These are phyloP conservation scores for Dendrothele bispora DNA, from an alignment of 768 basidiomycete genomes.

Conservation along the genomic window DNA sequence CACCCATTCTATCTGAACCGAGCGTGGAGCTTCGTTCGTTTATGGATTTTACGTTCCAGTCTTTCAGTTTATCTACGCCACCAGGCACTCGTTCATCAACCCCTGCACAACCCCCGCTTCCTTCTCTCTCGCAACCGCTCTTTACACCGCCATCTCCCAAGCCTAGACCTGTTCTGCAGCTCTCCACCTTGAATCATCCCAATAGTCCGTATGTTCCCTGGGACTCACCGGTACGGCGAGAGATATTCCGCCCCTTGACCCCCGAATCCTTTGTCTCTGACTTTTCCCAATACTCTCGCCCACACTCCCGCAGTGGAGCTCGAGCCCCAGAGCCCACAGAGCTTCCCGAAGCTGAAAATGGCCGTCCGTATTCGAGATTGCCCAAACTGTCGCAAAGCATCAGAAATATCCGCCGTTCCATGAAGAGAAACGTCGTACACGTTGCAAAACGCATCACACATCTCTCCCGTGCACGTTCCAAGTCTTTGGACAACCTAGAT, in stretches of 20 bases:
- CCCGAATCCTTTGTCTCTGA: constrained; percentile 35
- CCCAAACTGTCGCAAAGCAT: constrained; percentile 31
- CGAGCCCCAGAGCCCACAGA: constrained; percentile 38
- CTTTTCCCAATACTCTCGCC: constrained; percentile 23
- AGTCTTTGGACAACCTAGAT: background rate
- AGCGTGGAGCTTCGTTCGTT: constrained; percentile 10
- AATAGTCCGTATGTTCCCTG: constrained; percentile 60
- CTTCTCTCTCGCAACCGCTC: constrained; percentile 38
- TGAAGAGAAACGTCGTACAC: constrained; percentile 25
- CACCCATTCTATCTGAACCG: constrained; percentile 2
- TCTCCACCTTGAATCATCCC: constrained; percentile 45
- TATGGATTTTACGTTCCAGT: constrained; percentile 16
- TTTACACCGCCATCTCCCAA: constrained; percentile 26
- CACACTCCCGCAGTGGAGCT: constrained; percentile 36
- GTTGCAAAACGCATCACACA: constrained; percentile 21
- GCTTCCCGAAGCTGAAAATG: constrained; percentile 12
- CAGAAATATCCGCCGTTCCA: constrained; percentile 24
- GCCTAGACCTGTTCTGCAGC: constrained; percentile 14
- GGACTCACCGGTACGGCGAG: constrained; percentile 41
- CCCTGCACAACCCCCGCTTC: constrained; percentile 33
- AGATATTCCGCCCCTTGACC: constrained; percentile 37
- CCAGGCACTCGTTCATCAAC: constrained; percentile 1
- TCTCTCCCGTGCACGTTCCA: constrained; percentile 3
- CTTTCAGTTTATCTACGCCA: constrained; percentile 5
- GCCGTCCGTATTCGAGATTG: constrained; percentile 18